Conservation (phyloP, 2,329 filamentous ascomycete genomes). For the Trichophyton equinum region DNA sequence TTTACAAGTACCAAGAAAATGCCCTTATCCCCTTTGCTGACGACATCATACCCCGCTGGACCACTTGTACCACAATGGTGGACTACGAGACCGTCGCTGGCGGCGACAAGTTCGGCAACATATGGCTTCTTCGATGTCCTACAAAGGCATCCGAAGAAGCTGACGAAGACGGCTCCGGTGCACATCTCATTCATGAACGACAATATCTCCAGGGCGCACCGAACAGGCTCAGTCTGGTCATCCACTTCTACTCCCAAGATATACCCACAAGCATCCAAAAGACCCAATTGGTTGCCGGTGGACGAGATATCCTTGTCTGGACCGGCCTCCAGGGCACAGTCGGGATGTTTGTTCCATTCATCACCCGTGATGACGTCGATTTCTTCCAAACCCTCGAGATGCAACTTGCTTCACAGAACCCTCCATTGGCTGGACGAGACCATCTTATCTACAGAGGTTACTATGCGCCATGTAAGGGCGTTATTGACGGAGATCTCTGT, state of each 20-base stretch:
- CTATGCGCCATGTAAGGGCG: conserved; percentile 89
- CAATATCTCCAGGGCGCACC: conserved; percentile 82
- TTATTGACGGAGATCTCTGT: conserved; percentile 93
- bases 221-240: conserved; percentile 70
- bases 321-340: conserved; percentile 88
- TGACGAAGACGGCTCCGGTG: conserved; percentile 81
- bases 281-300: conserved; percentile 77
- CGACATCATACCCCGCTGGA: conserved; percentile 81
- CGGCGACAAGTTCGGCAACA: conserved; percentile 94
- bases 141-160: conserved; percentile 75
- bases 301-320: conserved; percentile 85
- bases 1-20: conserved; percentile 87
- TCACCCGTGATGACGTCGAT: conserved; percentile 83
- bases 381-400: conserved; percentile 94
- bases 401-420: conserved; percentile 72
- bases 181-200: conserved; percentile 81
- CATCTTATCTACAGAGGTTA: conserved; percentile 93
- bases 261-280: conserved; percentile 85
- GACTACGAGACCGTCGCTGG: conserved; percentile 94
- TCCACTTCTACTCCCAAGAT: conserved; percentile 83
- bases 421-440: conserved; percentile 80
- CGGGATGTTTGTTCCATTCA: conserved; percentile 83
- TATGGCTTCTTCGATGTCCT: conserved; percentile 84
- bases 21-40: conserved; percentile 87
- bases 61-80: conserved; percentile 80